Evolutionary conservation across 306 rosid species (phyloP).

Genomic region (Adenanthera pavonina): DNA sequence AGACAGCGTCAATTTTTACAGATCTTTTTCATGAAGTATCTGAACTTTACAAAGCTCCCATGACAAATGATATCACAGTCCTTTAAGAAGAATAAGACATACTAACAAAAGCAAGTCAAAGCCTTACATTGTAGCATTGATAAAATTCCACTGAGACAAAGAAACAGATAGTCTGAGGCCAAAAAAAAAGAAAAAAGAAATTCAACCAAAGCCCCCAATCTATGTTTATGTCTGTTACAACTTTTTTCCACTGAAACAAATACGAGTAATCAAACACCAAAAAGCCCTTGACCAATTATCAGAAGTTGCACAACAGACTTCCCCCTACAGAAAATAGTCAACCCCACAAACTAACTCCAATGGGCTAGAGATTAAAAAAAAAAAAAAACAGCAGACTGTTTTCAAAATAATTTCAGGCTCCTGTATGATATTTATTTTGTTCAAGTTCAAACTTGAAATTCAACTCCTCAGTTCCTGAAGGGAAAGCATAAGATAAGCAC

Average conservation of each 20-base stretch:
- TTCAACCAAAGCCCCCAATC: neutral
- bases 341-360: slow-evolving; percentile 11
- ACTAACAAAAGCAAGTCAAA: neutral
- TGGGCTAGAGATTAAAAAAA: neutral
- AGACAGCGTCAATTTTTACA: neutral
- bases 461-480: neutral
- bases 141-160: neutral
- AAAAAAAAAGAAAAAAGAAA: neutral
- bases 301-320: slow-evolving; percentile 12
- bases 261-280: neutral
- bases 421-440: neutral
- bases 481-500: neutral
- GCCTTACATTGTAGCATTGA: neutral
- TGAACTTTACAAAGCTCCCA: neutral
- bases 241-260: neutral
- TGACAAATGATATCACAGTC: neutral
- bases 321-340: neutral
- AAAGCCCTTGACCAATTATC: neutral
- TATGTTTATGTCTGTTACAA: neutral
- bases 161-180: neutral
- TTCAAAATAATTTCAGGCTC: neutral
- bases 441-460: slow-evolving; percentile 28
- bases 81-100: neutral
- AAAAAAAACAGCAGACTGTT: neutral
- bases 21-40: neutral